phyloP scores from a whole-genome alignment of 805 yeast genomes.

The Naumovozyma castellii region DNA sequence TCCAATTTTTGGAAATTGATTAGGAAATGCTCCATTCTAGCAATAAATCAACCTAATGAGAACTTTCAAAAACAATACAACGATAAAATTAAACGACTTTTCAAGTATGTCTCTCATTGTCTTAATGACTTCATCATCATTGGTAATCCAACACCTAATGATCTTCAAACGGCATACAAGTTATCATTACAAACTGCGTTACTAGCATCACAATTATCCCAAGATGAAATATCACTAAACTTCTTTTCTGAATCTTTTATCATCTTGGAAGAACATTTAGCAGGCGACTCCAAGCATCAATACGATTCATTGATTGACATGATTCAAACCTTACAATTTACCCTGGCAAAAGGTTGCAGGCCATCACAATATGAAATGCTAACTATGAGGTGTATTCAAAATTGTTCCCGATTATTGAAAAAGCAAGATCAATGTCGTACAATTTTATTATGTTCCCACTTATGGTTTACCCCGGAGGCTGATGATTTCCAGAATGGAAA shows the following conservation, averaged over 20 bases:
- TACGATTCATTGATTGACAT: conserved; percentile 41
- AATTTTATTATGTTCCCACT: conserved; percentile 68
- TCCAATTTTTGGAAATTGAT: conserved; percentile 50
- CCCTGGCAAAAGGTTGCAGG: conserved; percentile 30
- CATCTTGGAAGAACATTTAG: conserved; percentile 57
- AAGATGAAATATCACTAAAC: conserved; percentile 70
- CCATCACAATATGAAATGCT: conserved; percentile 48
- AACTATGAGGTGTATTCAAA: conserved; percentile 72
- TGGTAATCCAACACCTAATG: conserved; percentile 7
- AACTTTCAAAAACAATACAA: conserved; percentile 1
- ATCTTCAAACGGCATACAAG: conserved; percentile 18
- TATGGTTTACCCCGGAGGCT: conserved; percentile 64
- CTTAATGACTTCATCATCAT: conserved; percentile 50
- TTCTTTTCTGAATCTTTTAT: conserved; percentile 79
- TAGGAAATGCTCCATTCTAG: conserved; percentile 34
- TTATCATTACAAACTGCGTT: conserved; percentile 56
- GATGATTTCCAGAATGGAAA: conserved; percentile 43
- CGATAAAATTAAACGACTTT: conserved; percentile 36
- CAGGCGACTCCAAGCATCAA: conserved; percentile 40
- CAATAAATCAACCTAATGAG: conserved; percentile 1
- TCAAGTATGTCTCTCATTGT: conserved; percentile 60
- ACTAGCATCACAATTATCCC: conserved; percentile 68
- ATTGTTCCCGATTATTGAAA: conserved; percentile 79
- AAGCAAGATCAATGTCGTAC: conserved; percentile 94
- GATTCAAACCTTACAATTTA: conserved; percentile 40